Evolutionary conservation across 2,329 filamentous ascomycete species (phyloP).

Genomic region (Neofusicoccum sp.): DNA sequence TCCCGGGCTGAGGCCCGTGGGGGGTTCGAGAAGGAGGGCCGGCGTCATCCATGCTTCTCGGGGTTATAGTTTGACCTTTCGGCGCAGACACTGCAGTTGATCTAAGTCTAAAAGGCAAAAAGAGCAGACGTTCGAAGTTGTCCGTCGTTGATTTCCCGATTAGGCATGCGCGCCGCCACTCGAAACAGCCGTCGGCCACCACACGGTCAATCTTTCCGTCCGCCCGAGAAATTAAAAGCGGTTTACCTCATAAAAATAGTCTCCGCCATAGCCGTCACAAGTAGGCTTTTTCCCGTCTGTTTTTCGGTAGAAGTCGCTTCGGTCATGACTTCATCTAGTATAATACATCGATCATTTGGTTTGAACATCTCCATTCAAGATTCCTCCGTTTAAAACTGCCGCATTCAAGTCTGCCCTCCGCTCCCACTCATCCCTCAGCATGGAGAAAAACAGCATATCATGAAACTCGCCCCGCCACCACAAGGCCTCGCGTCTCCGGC

Average conservation of each 20-base stretch:
- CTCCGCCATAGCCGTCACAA: no score
- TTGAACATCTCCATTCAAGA: no score
- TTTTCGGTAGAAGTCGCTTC: no score
- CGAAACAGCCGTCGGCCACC: background rate
- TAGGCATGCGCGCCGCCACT: background rate
- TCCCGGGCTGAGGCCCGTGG: no score
- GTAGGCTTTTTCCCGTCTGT: no score
- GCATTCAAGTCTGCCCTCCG: background rate
- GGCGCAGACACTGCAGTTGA: background rate
- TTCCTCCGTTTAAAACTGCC: no score
- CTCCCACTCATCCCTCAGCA: conserved; percentile 2
- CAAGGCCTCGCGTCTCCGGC: conserved; percentile 41
- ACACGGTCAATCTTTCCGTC: background rate
- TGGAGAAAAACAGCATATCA: background rate
- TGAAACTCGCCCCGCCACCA: conserved; percentile 44
- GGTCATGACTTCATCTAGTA: no score
- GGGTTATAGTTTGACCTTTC: background rate
- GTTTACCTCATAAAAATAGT: no score
- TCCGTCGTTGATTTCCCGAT: background rate
- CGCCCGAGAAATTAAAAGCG: no score
- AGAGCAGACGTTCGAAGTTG: background rate
- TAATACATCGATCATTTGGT: no score
- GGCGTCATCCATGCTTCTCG: background rate
- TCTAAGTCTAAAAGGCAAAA: background rate
- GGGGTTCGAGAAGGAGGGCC: no score